phyloP scores from a whole-genome alignment of 2,329 filamentous ascomycete genomes.

The Colletotrichum tropicicola region DNA sequence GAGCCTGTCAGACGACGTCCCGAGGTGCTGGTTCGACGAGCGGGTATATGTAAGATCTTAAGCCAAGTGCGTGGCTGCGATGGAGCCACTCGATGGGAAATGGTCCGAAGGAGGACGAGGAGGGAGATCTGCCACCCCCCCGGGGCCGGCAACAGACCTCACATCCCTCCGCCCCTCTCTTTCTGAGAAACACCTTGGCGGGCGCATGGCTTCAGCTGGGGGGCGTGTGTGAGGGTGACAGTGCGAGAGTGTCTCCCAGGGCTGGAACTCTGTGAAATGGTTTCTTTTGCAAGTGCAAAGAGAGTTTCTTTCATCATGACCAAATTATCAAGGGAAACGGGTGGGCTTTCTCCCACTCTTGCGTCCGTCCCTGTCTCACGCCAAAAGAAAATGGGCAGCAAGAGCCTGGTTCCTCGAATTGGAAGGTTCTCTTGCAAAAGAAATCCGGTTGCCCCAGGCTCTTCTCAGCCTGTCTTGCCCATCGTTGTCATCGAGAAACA shows the following conservation, averaged over 20 bases:
- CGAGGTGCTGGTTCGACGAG: constrained; percentile 24
- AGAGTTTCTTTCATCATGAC: constrained; percentile 2
- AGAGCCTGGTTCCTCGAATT: background rate
- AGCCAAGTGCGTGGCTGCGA: constrained; percentile 2
- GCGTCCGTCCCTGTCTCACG: background rate
- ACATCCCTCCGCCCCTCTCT: background rate
- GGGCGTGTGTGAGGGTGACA: background rate
- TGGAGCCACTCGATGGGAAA: constrained; percentile 10
- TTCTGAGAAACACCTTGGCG: constrained; percentile 7
- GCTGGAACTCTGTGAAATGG: constrained; percentile 7
- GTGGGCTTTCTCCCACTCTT: background rate
- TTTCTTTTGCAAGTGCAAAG: constrained; percentile 13
- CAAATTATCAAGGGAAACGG: background rate
- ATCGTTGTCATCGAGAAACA: constrained; percentile 3
- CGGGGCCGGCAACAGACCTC: no score
- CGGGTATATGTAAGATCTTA: constrained; percentile 30
- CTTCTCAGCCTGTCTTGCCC: background rate
- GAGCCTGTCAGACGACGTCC: constrained; percentile 26
- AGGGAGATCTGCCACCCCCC: no score
- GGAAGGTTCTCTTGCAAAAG: constrained; percentile 8
- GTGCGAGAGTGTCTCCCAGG: background rate
- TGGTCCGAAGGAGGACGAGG: background rate
- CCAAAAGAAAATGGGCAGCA: constrained; percentile 1
- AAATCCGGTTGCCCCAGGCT: background rate
- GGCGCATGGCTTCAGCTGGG: background rate